These are phyloP conservation scores for Zygoascus sp. DNA, from an alignment of 1,139 yeast species.

Conservation along the genomic window DNA sequence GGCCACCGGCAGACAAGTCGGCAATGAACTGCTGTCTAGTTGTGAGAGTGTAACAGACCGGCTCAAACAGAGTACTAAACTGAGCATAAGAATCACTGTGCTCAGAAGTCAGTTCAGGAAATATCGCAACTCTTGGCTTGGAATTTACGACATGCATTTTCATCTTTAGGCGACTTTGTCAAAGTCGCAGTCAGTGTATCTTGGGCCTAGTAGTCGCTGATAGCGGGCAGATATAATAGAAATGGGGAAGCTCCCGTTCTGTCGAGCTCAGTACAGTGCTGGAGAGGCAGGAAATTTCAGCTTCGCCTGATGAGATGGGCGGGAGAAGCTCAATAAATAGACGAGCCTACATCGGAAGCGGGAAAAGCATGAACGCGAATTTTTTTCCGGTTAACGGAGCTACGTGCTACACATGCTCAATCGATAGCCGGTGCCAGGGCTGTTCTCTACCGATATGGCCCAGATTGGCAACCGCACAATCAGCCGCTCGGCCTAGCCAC, in stretches of 20 bases:
- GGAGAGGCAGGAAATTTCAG: no score
- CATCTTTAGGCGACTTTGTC: no score
- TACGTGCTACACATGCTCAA: no score
- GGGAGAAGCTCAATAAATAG: no score
- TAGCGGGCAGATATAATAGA: no score
- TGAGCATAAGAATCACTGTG: neutral
- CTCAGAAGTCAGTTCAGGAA: neutral
- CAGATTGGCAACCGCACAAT: neutral
- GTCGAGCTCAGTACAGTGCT: no score
- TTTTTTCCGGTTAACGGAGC: no score
- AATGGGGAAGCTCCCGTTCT: no score
- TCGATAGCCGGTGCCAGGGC: neutral
- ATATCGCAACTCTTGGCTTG: conserved; percentile 2
- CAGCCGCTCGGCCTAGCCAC: neutral
- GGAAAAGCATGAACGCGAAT: neutral
- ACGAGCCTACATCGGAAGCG: no score
- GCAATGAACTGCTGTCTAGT: conserved; percentile 19
- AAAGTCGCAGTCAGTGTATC: no score
- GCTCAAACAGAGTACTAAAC: neutral
- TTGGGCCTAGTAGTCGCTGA: no score
- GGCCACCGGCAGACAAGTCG: conserved; percentile 14
- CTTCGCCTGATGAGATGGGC: no score
- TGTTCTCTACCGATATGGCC: neutral
- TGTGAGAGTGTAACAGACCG: conserved; percentile 6
- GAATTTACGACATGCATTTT: conserved; percentile 1